phyloP scores from a whole-genome alignment of 2,329 filamentous ascomycete species.

The Aspergillus sp. region DNA sequence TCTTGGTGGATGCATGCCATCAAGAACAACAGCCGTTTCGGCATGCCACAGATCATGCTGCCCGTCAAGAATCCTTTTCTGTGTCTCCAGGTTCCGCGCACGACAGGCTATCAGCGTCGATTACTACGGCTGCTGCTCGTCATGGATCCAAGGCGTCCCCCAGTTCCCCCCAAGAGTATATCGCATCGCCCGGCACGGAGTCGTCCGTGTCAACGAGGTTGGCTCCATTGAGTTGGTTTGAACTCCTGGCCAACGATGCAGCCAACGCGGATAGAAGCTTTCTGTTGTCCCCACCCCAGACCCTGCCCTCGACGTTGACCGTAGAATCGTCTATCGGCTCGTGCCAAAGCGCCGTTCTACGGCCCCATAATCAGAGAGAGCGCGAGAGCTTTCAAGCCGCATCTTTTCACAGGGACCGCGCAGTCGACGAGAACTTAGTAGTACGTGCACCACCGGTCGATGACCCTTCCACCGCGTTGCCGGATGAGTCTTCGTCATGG shows the following conservation, averaged over 20 bases:
- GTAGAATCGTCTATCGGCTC: conserved; percentile 16
- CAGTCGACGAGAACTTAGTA: conserved; percentile 11
- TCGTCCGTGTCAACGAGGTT: conserved; percentile 29
- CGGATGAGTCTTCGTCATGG: conserved; percentile 11
- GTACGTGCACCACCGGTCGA: conserved; percentile 14
- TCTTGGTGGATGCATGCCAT: conserved; percentile 1
- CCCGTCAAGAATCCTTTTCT: conserved; percentile 1
- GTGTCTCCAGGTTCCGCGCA: conserved; percentile 1
- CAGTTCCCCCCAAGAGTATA: conserved; percentile 6
- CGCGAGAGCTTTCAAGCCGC: conserved; percentile 15
- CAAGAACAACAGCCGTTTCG: neutral
- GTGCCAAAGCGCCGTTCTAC: conserved; percentile 2
- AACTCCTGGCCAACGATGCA: conserved; percentile 25
- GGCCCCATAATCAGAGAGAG: conserved; percentile 6
- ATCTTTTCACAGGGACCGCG: conserved; percentile 9
- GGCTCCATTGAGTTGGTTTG: conserved; percentile 44
- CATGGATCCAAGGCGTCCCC: conserved; percentile 1
- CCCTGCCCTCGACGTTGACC: conserved; percentile 2
- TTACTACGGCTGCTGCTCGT: conserved; percentile 5
- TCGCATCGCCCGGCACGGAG: conserved; percentile 22
- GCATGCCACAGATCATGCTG: conserved; percentile 3
- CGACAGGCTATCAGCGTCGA: neutral
- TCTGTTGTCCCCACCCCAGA: conserved; percentile 11
- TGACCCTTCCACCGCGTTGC: conserved; percentile 1
- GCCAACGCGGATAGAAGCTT: conserved; percentile 10